Conservation (phyloP, 108 stramenopile genomes). For the Poteriospumella lacustris region DNA sequence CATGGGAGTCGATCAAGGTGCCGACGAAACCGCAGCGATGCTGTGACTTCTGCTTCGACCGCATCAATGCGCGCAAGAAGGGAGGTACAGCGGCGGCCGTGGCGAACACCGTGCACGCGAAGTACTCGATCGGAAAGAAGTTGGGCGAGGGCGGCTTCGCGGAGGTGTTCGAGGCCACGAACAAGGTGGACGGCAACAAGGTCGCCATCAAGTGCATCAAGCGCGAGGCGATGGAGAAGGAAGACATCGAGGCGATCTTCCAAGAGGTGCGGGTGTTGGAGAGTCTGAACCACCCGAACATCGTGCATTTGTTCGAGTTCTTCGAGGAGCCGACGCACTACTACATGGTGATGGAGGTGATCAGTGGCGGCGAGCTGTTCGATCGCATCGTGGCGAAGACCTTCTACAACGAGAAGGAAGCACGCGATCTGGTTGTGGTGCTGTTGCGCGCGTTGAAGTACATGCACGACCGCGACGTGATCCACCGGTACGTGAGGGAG, state of each 20-base stretch:
- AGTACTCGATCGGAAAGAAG: conserved; percentile 19
- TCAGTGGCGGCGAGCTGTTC: conserved; percentile 33
- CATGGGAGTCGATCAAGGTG: too few species aligned
- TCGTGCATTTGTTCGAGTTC: conserved; percentile 74
- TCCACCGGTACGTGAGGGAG: conserved; percentile 22
- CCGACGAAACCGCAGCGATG: neutral
- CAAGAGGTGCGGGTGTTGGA: conserved; percentile 28
- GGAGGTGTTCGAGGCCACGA: neutral
- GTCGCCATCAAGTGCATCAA: conserved; percentile 46
- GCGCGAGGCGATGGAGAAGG: conserved; percentile 1
- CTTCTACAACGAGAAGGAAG: conserved; percentile 22
- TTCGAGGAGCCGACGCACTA: conserved; percentile 69
- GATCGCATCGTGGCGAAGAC: conserved; percentile 25
- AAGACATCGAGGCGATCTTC: conserved; percentile 32
- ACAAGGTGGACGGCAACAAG: neutral
- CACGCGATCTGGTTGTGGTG: neutral
- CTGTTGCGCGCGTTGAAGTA: conserved; percentile 10
- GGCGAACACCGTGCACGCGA: neutral
- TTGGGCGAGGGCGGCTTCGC: conserved; percentile 31
- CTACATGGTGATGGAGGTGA: conserved; percentile 42
- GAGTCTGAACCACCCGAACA: conserved; percentile 61
- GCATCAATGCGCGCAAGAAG: neutral
- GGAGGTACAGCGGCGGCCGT: neutral
- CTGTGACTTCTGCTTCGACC: neutral
- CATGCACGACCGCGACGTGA: conserved; percentile 3